Evolutionary conservation across 2,329 filamentous ascomycete genomes (phyloP), one percentile per base, ranked within the genome.

Genomic region (Clarireedia hainanense): DNA sequence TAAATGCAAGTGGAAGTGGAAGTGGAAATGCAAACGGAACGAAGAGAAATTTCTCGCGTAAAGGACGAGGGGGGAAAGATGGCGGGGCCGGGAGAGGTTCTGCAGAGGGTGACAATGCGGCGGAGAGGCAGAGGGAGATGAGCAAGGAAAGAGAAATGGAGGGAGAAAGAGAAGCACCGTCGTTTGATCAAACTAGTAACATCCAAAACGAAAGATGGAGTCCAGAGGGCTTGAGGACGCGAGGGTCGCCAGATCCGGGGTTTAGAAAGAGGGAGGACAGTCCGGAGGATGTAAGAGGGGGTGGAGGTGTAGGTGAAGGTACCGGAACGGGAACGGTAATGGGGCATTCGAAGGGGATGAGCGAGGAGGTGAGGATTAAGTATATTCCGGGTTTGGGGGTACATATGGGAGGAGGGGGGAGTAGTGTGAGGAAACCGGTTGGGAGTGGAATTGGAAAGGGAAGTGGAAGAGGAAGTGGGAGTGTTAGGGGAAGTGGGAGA

Each of bases 31-130:
- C 10, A 12, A 20, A 6, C 6, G 39, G 39, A 5, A 7, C 39
- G 15, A 34, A 36, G 10, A 17, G 52, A 3, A 50, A 55, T 45
- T 55, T 55, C 26, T 55, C 52, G 12, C 46, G 52, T 9, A 50
- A 55, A 43, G 52, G 52, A 5, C 36, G 52, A 12, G 47, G 46
- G 1, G 17, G 30, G 24, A 55, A 36, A 24, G 26, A 43, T 20
- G 27, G 10, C 12, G 30, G 10, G 30, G 10, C 10, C 12, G 9
- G 9, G 30, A 34, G 10, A 12, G 4, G 30, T 9, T 34, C 30
- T 3, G 30, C 30, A 12, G 30, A 34, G 2, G 10, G 2, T 12
- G 30, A 34, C 9, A 9, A 34, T 27, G 26, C 26, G 26, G 26
- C 7, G 1, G 26, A 27, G 26, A 27, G 26, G 7, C 5, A 27